Base-by-base conservation (phyloP, 2,329 filamentous ascomycete species). In the Hypoxylon sp. region DNA sequence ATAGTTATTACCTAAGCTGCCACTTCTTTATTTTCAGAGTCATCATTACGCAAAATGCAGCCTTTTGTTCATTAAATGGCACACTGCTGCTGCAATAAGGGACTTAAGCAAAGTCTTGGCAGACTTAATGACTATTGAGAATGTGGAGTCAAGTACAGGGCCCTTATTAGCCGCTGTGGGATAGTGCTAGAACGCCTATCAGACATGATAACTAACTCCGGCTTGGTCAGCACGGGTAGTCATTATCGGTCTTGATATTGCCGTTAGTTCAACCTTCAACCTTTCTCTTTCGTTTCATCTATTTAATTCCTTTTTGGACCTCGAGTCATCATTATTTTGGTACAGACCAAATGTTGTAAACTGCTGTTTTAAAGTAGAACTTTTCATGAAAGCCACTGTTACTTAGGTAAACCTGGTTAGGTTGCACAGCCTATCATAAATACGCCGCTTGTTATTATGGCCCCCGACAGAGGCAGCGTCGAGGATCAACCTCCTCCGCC, bases 391-490 rank as follows among this genome's bases (percentile, higher is more conserved):
- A 16, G 13, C 12, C 3, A 31, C 11, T 19, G 15, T 29, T 23
- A 26, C 13, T 15, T n/a, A n/a, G n/a, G n/a, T n/a, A n/a, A n/a
- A n/a, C 15, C 15, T 7, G 15, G 9, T 15, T 32, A 38, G 37
- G 30, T 38, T 41, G n/a, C n/a, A 31, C 31, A 4, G 37, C 36
- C 29, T 51, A 13, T 43, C 31, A 41, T 13, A 40, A 42, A n/a
- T 34, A 16, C 36, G 27, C 21, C 25, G 31, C 43, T 29, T 36
- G 31, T 21, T 27, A 42, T 16, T 7, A 68, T 67, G 65, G 57
- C 66, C 1, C 63, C 66, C n/a, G 65, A 67, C 35, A 64, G 65
- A 62, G 62, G 62, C 47, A 44, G 12, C 11, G 9, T 30, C 27
- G 48, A 55, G 17, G 46, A 49, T 15, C n/a, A 26, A 30, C 15